These are phyloP conservation scores for Artemisia annua DNA, from an alignment of 129 eudicot species.

Conservation along the genomic window DNA sequence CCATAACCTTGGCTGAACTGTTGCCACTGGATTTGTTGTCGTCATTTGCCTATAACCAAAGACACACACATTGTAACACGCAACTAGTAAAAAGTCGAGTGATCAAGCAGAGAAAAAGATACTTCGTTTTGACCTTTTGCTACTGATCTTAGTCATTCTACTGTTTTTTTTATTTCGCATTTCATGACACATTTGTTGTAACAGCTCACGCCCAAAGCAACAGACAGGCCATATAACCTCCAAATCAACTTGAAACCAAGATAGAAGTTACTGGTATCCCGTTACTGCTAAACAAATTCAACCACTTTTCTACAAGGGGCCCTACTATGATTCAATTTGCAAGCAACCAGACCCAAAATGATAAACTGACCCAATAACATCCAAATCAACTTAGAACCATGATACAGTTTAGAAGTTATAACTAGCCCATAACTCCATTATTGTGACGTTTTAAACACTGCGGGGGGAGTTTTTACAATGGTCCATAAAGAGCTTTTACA, in stretches of 20 bases:
- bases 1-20: conserved; percentile 28
- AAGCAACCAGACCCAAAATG: background rate
- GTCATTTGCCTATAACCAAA: conserved; percentile 45
- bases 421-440: too few species aligned
- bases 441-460: too few species aligned
- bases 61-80: conserved; percentile 8
- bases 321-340: background rate
- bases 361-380: background rate
- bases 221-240: background rate
- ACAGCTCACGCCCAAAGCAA: background rate
- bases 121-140: background rate
- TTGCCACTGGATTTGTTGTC: conserved; percentile 19
- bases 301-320: background rate
- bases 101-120: too few species aligned
- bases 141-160: conserved; percentile 9
- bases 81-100: conserved; percentile 3
- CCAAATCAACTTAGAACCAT: background rate
- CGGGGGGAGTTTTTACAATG: too few species aligned
- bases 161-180: background rate
- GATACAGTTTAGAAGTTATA: background rate
- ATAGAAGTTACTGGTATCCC: background rate
- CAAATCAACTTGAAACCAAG: conserved; percentile 9
- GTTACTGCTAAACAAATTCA: background rate
- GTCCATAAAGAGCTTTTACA: background rate
- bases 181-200: too few species aligned